Evolutionary conservation across 176 grass and related monocot species (phyloP), one percentile per base, ranked within the genome.

Genomic region (Musa schizocarpa): DNA sequence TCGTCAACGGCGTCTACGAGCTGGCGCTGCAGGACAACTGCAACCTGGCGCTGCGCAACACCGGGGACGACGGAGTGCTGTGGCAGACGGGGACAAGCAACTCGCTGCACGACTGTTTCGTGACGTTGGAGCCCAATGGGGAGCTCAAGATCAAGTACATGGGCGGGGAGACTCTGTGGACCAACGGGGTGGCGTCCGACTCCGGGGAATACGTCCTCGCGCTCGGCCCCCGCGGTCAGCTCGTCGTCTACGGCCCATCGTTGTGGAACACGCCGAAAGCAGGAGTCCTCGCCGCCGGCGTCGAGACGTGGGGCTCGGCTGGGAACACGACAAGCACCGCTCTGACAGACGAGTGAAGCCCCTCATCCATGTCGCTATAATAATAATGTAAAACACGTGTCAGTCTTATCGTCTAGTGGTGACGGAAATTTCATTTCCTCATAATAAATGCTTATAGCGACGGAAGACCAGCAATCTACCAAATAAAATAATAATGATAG

Each of bases 81-180:
- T 67, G 64, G 64, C 21, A 67, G 64, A 26, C 64, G 64, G 64
- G 21, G 9, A 67, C 20, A 4, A 26, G 10, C 12, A 67, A 67
- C 64, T 9, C 1, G 11, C 23, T 67, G 21, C 22, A 13, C 24
- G 64, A 26, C 64, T 67, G 64, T 12, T 67, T 26, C 22, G 64
- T 67, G 64, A 13, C n/a, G 9, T 0, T 67, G 24, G 64, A 67
- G 12, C 1, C 9, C 64, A 23, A 2, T 24, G 64, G 64, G 1
- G 64, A 67, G 64, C 64, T 67, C 21, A 26, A 23, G 64, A 26
- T 67, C 64, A 67, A 26, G 64, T 67, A 67, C 64, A 67, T 67
- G 64, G 64, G 64, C 24, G 64, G 64, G n/a, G 25, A 27, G 22
- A 67, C 21, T 1, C 24, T 67, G 64, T 67, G 64, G 64, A 26